These are phyloP conservation scores for Mortierella sp. DNA, from an alignment of 371 early-diverging fungal species.

Conservation along the genomic window DNA sequence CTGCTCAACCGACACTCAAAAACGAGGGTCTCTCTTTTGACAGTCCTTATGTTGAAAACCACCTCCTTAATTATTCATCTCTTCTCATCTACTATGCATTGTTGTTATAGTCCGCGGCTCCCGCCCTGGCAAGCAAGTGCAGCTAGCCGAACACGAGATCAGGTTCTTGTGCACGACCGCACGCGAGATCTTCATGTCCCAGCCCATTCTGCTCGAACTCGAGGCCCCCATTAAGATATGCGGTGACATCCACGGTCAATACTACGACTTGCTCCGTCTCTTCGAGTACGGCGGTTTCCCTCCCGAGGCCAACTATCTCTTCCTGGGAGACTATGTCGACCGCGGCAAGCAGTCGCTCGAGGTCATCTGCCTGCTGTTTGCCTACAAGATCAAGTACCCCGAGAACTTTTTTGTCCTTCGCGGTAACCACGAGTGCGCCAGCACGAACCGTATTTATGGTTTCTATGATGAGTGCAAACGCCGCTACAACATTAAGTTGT, in stretches of 20 bases:
- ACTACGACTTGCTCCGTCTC: slow-evolving; percentile 86
- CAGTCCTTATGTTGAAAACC: background rate
- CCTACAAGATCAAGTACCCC: slow-evolving; percentile 97
- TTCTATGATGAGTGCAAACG: slow-evolving; percentile 99
- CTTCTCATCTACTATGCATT: background rate
- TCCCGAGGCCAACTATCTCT: slow-evolving; percentile 92
- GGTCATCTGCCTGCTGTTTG: slow-evolving; percentile 91
- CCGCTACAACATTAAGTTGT: slow-evolving; percentile 93
- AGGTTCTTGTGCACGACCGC: slow-evolving; percentile 87
- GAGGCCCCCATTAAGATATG: slow-evolving; percentile 97
- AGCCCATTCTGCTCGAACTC: slow-evolving; percentile 93
- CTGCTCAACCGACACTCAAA: background rate
- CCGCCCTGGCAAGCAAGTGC: slow-evolving; percentile 92
- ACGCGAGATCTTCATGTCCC: slow-evolving; percentile 92
- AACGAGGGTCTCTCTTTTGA: background rate
- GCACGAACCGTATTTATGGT: slow-evolving; percentile 97
- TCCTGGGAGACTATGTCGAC: slow-evolving; percentile 98
- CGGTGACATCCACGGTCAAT: slow-evolving; percentile 97
- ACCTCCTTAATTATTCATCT: background rate
- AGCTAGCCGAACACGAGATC: slow-evolving; percentile 89
- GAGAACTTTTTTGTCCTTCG: slow-evolving; percentile 95
- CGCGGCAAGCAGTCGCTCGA: slow-evolving; percentile 97
- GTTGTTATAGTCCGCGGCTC: slow-evolving; percentile 83
- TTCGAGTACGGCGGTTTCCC: slow-evolving; percentile 92
- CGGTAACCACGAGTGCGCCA: slow-evolving; percentile 98